Conservation (phyloP, 2,329 filamentous ascomycete species). For the Colletotrichum caudatum region DNA sequence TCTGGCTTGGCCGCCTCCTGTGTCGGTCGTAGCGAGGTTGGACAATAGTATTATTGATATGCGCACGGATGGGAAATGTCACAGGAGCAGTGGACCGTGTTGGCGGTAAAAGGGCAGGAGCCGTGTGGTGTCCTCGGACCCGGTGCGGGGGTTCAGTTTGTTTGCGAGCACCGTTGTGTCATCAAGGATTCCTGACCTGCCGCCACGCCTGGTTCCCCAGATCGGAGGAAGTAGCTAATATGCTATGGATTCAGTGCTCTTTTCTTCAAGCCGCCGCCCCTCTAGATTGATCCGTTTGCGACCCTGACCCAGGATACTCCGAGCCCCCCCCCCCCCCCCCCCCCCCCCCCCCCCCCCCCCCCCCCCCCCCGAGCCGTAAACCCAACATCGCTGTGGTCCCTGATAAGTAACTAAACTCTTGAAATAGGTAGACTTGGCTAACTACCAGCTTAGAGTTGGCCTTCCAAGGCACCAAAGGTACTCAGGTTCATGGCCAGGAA, state of each 20-base stretch:
- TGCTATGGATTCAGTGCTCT: background rate
- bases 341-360: background rate
- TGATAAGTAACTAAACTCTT: background rate
- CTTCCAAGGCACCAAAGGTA: background rate
- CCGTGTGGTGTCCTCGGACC: background rate
- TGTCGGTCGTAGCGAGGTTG: background rate
- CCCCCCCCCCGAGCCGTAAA: background rate
- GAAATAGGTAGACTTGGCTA: background rate
- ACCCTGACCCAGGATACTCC: background rate
- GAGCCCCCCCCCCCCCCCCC: background rate
- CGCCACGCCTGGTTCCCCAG: too few species aligned
- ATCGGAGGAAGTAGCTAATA: background rate
- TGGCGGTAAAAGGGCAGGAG: too few species aligned
- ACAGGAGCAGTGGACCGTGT: too few species aligned
- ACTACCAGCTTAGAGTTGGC: background rate
- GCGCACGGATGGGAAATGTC: constrained; percentile 1
- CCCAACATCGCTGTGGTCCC: background rate
- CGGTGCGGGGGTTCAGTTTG: background rate
- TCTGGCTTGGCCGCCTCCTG: background rate
- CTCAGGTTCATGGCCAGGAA: background rate
- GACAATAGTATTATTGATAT: constrained; percentile 4
- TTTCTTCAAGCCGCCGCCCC: background rate
- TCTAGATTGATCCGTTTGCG: background rate
- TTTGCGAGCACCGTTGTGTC: background rate
- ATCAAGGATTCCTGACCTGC: background rate